A percentile compares a stretch with the other conserved stretches of the same genome.
These are phyloP conservation scores for Polytrichum commune DNA, from an alignment of 225 moss, liverwort and hornwort genomes.

Conservation along the genomic window DNA sequence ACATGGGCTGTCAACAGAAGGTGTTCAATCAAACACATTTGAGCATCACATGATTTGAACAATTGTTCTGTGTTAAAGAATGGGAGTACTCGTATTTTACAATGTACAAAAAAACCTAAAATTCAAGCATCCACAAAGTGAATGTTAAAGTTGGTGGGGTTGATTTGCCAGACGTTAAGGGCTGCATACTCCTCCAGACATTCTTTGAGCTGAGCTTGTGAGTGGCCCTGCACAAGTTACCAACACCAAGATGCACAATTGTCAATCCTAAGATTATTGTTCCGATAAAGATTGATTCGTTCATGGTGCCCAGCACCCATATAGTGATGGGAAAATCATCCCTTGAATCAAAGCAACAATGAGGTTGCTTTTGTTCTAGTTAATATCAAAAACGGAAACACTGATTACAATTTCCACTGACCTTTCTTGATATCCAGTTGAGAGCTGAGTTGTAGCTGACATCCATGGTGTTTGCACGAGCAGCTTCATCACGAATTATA, in stretches of 20 bases:
- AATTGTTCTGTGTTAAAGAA: not conserved
- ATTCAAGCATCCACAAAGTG: slow-evolving; percentile 81
- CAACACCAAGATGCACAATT: not conserved
- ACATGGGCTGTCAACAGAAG: too few species aligned
- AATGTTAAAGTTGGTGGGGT: slow-evolving; percentile 78
- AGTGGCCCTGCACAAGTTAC: slow-evolving; percentile 67
- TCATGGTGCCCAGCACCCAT: too few species aligned
- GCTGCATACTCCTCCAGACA: slow-evolving; percentile 94
- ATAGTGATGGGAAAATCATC: too few species aligned
- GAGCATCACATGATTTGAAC: too few species aligned
- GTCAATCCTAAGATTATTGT: not conserved
- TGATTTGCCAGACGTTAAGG: slow-evolving; percentile 94
- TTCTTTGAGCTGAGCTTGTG: slow-evolving; percentile 89
- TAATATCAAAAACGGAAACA: too few species aligned
- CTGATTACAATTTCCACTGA: not conserved
- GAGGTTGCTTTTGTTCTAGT: too few species aligned
- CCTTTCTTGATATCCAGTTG: slow-evolving; percentile 95
- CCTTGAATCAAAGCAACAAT: too few species aligned
- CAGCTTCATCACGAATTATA: slow-evolving; percentile 92
- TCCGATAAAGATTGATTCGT: not conserved
- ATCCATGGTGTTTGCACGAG: slow-evolving; percentile 64
- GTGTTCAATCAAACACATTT: too few species aligned
- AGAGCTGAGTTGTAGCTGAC: slow-evolving; percentile 76
- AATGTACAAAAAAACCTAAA: slow-evolving; percentile 4
- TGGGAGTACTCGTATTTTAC: not conserved